Conservation (phyloP, 2,329 filamentous ascomycete genomes). For the Tolypocladium tundrense region DNA sequence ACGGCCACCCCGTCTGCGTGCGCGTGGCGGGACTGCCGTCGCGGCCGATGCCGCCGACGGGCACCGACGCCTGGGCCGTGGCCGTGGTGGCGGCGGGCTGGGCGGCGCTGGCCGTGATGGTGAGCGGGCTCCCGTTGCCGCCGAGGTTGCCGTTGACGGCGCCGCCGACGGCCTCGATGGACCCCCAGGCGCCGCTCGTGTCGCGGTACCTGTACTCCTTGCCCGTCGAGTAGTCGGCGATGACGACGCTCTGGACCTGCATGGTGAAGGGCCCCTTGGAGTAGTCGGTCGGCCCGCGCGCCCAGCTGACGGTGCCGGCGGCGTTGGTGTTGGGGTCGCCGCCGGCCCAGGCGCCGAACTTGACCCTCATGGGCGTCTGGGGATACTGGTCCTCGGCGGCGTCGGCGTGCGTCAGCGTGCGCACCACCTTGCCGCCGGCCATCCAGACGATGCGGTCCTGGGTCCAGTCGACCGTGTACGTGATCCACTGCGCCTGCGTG, state of each 20-base stretch:
- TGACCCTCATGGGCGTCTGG: constrained; percentile 91
- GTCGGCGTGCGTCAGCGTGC: constrained; percentile 60
- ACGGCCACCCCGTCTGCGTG: constrained; percentile 48
- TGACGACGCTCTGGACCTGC: constrained; percentile 63
- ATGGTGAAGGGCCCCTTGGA: constrained; percentile 75
- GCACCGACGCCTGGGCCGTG: constrained; percentile 53
- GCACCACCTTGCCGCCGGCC: constrained; percentile 66
- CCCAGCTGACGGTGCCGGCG: constrained; percentile 80
- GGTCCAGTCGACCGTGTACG: constrained; percentile 89
- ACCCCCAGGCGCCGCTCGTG: constrained; percentile 66
- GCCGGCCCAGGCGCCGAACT: constrained; percentile 85
- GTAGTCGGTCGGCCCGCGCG: constrained; percentile 78
- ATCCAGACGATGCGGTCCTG: constrained; percentile 76
- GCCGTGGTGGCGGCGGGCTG: constrained; percentile 52
- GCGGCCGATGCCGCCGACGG: constrained; percentile 56
- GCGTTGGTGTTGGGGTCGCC: constrained; percentile 68
- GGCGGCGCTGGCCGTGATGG: constrained; percentile 46
- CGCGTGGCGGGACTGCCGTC: constrained; percentile 41
- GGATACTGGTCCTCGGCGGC: constrained; percentile 72
- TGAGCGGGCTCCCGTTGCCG: constrained; percentile 36
- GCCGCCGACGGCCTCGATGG: constrained; percentile 74
- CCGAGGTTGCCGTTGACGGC: constrained; percentile 58
- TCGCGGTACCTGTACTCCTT: constrained; percentile 75
- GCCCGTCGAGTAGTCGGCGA: constrained; percentile 91
- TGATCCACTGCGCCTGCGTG: constrained; percentile 70